These are phyloP conservation scores for Kalmanozyma brasiliensis DNA, from an alignment of 1,284 basidiomycete species.

Conservation along the genomic window DNA sequence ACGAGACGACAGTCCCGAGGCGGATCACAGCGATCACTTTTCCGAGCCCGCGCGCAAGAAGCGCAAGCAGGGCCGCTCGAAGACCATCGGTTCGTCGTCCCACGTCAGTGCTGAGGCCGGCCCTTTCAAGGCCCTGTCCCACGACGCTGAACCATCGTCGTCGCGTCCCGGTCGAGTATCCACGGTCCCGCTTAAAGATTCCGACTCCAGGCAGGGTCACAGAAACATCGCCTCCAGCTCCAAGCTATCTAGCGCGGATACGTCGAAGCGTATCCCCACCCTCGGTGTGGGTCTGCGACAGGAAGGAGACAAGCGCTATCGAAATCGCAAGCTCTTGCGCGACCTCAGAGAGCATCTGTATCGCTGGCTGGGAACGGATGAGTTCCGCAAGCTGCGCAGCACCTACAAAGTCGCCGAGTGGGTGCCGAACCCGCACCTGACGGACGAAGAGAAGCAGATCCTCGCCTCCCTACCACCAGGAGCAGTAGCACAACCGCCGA, in stretches of 20 bases:
- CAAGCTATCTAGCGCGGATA: constrained; percentile 13
- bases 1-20: constrained; percentile 21
- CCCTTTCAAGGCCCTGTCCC: constrained; percentile 8
- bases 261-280: constrained; percentile 35
- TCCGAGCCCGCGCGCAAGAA: constrained; percentile 42
- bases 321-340: constrained; percentile 53
- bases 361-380: constrained; percentile 52
- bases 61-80: constrained; percentile 36
- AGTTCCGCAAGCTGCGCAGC: constrained; percentile 50
- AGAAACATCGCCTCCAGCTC: constrained; percentile 9
- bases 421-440: constrained; percentile 46
- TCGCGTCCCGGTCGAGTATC: constrained; percentile 4
- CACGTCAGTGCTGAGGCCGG: constrained; percentile 7
- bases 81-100: constrained; percentile 6
- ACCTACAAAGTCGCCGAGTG: constrained; percentile 54
- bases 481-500: constrained; percentile 39
- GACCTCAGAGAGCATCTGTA: constrained; percentile 55
- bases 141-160: not conserved
- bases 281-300: constrained; percentile 49
- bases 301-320: constrained; percentile 52
- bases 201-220: constrained; percentile 4
- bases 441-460: constrained; percentile 43
- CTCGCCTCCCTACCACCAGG: constrained; percentile 37
- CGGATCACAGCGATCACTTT: constrained; percentile 10
- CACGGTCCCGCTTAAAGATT: too few relatives aligned